Base-by-base conservation (phyloP, 192 early-diverging fungal genomes). In the Backusella macrospora region DNA sequence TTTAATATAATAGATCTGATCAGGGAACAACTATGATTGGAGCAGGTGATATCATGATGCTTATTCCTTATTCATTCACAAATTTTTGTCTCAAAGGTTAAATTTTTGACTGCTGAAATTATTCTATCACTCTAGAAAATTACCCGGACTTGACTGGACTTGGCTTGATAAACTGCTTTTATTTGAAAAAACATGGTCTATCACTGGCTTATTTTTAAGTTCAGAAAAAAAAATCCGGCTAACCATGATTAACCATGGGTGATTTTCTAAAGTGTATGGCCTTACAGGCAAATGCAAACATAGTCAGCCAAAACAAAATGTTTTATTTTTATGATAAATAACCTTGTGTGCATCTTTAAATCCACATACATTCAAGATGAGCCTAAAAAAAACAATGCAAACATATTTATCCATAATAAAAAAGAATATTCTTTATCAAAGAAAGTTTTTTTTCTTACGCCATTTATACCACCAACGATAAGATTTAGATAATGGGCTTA, bases 61-160 rank as follows among this genome's bases (percentile, higher is more conserved):
- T 26, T 26, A 59, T 26, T 59, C 52, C n/a, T n/a, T n/a, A 59
- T 59, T 34, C 29, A 34, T 34, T 1, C 2, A 59, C 52, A 59
- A 59, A 26, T 59, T 59, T 59, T 59, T 59, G 52, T 59, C 52
- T 59, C n/a, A 23, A 26, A 59, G 52, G 3, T 59, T 59, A 59
- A 59, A 59, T 59, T 59, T 59, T 23, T 59, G 52, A 59, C 52
- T 59, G 49, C n/a, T 52, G 49, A 52, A 52, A 52, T 52, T 52
- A 52, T 52, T 52, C n/a, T n/a, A n/a, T n/a, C n/a, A n/a, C n/a
- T n/a, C n/a, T n/a, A n/a, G n/a, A n/a, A n/a, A n/a, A n/a, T n/a
- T n/a, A n/a, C n/a, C n/a, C n/a, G n/a, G n/a, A n/a, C n/a, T n/a
- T n/a, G n/a, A n/a, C n/a, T n/a, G n/a, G n/a, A n/a, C n/a, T n/a